Conservation (phyloP, 495 filamentous ascomycete species). For the Aspergillus hancockii region DNA sequence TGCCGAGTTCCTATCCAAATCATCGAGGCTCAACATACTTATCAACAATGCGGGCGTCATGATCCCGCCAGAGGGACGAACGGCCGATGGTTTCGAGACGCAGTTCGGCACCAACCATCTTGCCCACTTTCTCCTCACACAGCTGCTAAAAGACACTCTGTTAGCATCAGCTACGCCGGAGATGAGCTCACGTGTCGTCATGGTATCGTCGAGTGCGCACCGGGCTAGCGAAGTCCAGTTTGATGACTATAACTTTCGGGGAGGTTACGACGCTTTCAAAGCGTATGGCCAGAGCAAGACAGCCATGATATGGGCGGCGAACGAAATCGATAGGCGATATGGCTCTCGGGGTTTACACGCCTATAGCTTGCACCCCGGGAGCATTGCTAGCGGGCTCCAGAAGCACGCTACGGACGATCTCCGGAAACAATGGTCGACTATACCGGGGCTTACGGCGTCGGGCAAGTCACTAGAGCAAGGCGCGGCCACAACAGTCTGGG, state of each 20-base stretch:
- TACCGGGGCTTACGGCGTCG: no score
- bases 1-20: constrained; percentile 31
- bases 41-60: constrained; percentile 40
- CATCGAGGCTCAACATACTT: constrained; percentile 31
- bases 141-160: constrained; percentile 44
- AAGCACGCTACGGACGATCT: no score
- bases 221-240: constrained; percentile 23
- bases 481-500: no score
- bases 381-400: no score
- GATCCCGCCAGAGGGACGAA: constrained; percentile 34
- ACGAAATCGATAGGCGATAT: constrained; percentile 44
- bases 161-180: constrained; percentile 37
- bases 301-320: constrained; percentile 44
- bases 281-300: constrained; percentile 43
- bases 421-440: no score
- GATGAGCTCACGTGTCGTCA: constrained; percentile 45
- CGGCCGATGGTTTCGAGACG: constrained; percentile 46
- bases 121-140: constrained; percentile 53
- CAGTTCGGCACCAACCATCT: constrained; percentile 57
- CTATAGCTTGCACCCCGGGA: constrained; percentile 41
- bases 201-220: constrained; percentile 42
- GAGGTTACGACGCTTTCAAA: constrained; percentile 36
- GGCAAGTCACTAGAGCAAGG: no score
- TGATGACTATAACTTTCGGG: constrained; percentile 36
- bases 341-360: constrained; percentile 38